Evolutionary conservation across 2,329 filamentous ascomycete species (phyloP), one percentile per base, ranked within the genome.

Genomic region (Fusarium liriodendri): DNA sequence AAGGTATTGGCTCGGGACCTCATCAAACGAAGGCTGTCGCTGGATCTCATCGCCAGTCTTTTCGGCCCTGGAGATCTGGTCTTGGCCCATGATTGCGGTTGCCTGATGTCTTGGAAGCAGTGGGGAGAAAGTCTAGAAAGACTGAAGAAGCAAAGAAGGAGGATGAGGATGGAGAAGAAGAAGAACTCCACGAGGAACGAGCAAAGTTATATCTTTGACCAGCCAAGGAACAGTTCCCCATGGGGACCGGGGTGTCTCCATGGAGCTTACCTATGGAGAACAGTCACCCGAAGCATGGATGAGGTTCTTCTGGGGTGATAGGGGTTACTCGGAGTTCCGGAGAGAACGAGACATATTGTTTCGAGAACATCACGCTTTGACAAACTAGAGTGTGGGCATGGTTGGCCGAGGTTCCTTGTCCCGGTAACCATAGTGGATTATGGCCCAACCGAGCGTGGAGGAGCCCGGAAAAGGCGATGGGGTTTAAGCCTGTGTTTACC

Each of bases 1-100:
- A 10, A 59, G 57, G 11, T 27, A 27, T 7, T 59, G 57, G 25
- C 57, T 59, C 1, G 57, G 33, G 22, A 42, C 37, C n/a, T 42
- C 57, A 11, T 27, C 18, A 16, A 60, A 60, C 25, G 57, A 60
- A 13, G 57, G 7, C 37, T 29, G 37, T 5, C 57, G 35, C 11
- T 60, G 35, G n/a, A 60, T 60, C 57, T 60, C 57, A 60, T 60
- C 57, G 33, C 33, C 35, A 29, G 20, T 38, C 33, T 60, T 60
- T 11, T 60, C 37, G 57, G 37, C 27, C 37, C 13, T 27, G 37
- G 57, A 27, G 22, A 60, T 60, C 32, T 37, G 22, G 57, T 45
- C 57, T 20, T 57, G 54, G 20, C 32, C 32, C 54, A 57, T 57
- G 27, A 13, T 54, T 52, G 47, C 47, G 47, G 25, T n/a, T 52